Evolutionary conservation across 2,329 filamentous ascomycete species (phyloP), one percentile per base, ranked within the genome.

Genomic region (Laburnicola sp.): DNA sequence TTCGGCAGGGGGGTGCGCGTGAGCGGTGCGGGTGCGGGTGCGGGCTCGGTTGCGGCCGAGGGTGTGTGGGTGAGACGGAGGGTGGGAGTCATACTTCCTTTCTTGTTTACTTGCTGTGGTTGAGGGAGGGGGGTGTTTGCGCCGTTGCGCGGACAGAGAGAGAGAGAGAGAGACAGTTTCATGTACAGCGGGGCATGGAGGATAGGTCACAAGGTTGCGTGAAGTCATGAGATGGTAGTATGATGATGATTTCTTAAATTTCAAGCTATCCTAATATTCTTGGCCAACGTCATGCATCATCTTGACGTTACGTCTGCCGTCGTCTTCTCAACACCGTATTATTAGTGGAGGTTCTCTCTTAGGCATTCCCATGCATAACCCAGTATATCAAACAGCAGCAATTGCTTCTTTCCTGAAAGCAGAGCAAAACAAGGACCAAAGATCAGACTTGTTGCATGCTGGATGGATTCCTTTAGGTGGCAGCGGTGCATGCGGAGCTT

Each of bases 351-450:
- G 50, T 42, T 38, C 46, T 51, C 23, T 35, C 50, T 21, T 36
- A 37, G 11, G 16, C n/a, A 39, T 48, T 32, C 42, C 44, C 48
- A 54, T 53, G 48, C 48, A 27, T 57, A 48, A 44, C 54, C 52
- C 51, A 53, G 36, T 52, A 53, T 62, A 48, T 51, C 42, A 57
- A 58, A 60, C 49, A 65, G 60, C 63, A 66, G 51, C 61, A 61
- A 54, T 60, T 16, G 64, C 62, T 62, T 56, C 38, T 57, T 16
- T 59, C 48, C 56, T 47, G 50, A 40, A 64, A 59, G 62, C 59
- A 63, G 45, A 54, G 62, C 56, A 57, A 52, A 53, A 60, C 57
- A 63, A 62, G 56, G 55, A 59, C 54, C 47, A 53, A 36, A 51
- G 47, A 49, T 62, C 58, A 56, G 37, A 60, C 58, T 62, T 60